phyloP scores from a whole-genome alignment of 306 rosid genomes.

The Phaseolus lunatus region DNA sequence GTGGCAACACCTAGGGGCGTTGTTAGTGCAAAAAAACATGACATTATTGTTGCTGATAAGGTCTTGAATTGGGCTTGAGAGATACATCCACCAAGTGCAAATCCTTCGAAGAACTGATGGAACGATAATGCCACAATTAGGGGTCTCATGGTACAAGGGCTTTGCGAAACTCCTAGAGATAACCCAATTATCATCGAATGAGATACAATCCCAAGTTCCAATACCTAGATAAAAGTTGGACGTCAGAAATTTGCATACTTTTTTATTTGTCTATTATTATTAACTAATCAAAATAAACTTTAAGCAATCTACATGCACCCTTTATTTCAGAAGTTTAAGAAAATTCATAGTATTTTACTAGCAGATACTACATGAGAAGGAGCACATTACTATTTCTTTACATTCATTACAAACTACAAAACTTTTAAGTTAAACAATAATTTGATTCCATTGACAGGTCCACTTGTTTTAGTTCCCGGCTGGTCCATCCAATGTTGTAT shows the following conservation, averaged over 20 bases:
- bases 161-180: slow-evolving; percentile 90
- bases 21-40: slow-evolving; percentile 78
- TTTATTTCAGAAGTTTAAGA: neutral
- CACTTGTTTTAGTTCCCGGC: neutral
- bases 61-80: slow-evolving; percentile 83
- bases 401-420: no score
- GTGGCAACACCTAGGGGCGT: slow-evolving; percentile 79
- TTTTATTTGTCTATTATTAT: neutral
- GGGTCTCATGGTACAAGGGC: slow-evolving; percentile 89
- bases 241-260: neutral
- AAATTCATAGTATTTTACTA: neutral
- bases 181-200: slow-evolving; percentile 93
- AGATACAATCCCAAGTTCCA: slow-evolving; percentile 95
- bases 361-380: no score
- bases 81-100: slow-evolving; percentile 97
- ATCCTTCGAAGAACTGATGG: slow-evolving; percentile 98
- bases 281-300: neutral
- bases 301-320: neutral
- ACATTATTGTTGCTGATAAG: slow-evolving; percentile 70
- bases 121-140: slow-evolving; percentile 82
- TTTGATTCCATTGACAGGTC: slow-evolving; percentile 3
- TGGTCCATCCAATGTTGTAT: neutral
- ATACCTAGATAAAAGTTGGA: slow-evolving; percentile 55
- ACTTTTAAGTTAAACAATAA: neutral
- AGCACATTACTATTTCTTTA: no score